Evolutionary conservation across 129 eudicot species (phyloP).

Genomic region (Kitagawia praeruptora): DNA sequence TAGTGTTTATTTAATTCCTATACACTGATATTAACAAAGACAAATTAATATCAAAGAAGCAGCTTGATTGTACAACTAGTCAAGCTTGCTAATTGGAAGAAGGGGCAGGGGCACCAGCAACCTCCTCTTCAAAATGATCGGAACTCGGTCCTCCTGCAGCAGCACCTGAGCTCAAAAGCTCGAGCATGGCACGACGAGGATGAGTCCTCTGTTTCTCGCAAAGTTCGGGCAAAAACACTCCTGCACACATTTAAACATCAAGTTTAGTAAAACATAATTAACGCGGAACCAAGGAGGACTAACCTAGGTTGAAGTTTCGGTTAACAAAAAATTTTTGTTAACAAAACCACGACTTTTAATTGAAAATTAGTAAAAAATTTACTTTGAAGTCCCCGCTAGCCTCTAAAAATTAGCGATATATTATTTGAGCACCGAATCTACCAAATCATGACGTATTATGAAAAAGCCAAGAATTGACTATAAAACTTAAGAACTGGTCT

Average conservation of each 20-base stretch:
- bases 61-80: neutral
- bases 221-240: constrained; percentile 55
- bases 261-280: neutral
- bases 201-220: constrained; percentile 56
- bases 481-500: neutral
- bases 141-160: constrained; percentile 43
- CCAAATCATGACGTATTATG: neutral
- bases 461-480: neutral
- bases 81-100: constrained; percentile 16
- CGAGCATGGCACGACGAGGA: constrained; percentile 80
- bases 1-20: neutral
- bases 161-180: constrained; percentile 69
- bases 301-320: too few species aligned
- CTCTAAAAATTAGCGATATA: too few species aligned
- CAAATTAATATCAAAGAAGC: constrained; percentile 1
- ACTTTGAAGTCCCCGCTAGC: too few species aligned
- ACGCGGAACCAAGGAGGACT: too few species aligned
- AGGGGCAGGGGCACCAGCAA: constrained; percentile 39
- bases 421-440: too few species aligned
- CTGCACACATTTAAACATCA: constrained; percentile 20
- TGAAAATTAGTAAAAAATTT: too few species aligned
- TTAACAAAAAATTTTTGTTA: too few species aligned
- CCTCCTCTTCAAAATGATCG: constrained; percentile 8
- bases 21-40: neutral
- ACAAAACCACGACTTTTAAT: too few species aligned